Conservation (phyloP, 495 filamentous ascomycete genomes). For the Hypoxylon lenormandii region DNA sequence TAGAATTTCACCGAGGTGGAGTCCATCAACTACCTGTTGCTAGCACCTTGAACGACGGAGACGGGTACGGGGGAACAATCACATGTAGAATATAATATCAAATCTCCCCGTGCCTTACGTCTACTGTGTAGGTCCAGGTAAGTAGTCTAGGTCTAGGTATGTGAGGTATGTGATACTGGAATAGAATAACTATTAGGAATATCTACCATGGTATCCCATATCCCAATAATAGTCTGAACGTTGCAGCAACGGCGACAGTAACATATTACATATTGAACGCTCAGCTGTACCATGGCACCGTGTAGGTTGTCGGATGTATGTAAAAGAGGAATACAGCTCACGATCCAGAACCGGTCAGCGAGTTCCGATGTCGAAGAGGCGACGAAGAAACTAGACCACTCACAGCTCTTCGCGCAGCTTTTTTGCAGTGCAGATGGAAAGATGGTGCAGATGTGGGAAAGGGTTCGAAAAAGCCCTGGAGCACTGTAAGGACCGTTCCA, state of each 20-base stretch:
- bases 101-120: background rate
- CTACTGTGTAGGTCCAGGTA: too few relatives aligned
- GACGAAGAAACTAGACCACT: constrained; percentile 18
- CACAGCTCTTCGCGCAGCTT: constrained; percentile 10
- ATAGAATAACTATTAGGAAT: too few relatives aligned
- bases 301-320: background rate
- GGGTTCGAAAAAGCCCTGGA: constrained; percentile 30
- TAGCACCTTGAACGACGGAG: constrained; percentile 3
- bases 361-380: constrained; percentile 46
- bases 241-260: too few relatives aligned
- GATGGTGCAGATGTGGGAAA: constrained; percentile 46
- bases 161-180: background rate
- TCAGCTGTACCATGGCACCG: background rate
- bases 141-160: background rate
- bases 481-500: constrained; percentile 6
- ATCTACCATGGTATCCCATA: background rate
- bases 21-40: background rate
- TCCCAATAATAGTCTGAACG: too few relatives aligned
- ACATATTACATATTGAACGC: too few relatives aligned
- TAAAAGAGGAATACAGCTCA: constrained; percentile 17
- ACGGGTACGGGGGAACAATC: background rate
- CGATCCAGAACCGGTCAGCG: constrained; percentile 31
- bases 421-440: constrained; percentile 3
- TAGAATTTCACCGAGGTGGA: constrained; percentile 43
- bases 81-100: constrained; percentile 13